phyloP scores from a whole-genome alignment of 805 yeast species.

The Candida lessepsii region DNA sequence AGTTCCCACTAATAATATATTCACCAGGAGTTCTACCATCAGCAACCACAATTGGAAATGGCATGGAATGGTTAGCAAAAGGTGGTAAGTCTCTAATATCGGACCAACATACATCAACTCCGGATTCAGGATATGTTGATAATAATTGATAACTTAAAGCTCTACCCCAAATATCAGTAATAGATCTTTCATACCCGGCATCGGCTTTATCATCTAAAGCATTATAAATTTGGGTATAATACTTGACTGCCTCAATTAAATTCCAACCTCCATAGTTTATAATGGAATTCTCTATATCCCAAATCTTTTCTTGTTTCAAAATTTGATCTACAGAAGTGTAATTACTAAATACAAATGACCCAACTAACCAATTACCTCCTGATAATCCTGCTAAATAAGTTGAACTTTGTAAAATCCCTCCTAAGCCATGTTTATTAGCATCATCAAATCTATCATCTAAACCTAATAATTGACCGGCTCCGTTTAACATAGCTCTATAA shows the following conservation, averaged over 20 bases:
- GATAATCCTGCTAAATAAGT: constrained; percentile 78
- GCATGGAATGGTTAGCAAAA: constrained; percentile 34
- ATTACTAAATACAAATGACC: constrained; percentile 58
- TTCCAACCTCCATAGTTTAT: constrained; percentile 63
- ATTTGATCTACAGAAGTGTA: constrained; percentile 51
- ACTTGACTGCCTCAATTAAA: constrained; percentile 62
- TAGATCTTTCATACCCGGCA: constrained; percentile 36
- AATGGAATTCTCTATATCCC: constrained; percentile 60
- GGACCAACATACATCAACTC: constrained; percentile 32
- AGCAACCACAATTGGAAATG: constrained; percentile 40
- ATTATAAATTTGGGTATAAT: constrained; percentile 29
- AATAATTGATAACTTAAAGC: constrained; percentile 42
- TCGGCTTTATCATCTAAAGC: constrained; percentile 31
- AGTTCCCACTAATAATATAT: constrained; percentile 29
- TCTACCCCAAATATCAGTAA: constrained; percentile 46
- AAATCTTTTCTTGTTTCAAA: constrained; percentile 24
- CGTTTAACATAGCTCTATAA: constrained; percentile 80
- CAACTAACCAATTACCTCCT: constrained; percentile 61
- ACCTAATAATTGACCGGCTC: constrained; percentile 84
- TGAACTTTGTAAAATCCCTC: constrained; percentile 72
- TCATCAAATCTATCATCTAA: constrained; percentile 67
- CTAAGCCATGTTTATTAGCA: constrained; percentile 56
- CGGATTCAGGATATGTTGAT: constrained; percentile 24
- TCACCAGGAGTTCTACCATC: constrained; percentile 39
- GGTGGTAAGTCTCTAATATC: constrained; percentile 23